Evolutionary conservation across 2,329 filamentous ascomycete species (phyloP), one percentile per base, ranked within the genome.

Genomic region (Hymenoscyphus infarciens): DNA sequence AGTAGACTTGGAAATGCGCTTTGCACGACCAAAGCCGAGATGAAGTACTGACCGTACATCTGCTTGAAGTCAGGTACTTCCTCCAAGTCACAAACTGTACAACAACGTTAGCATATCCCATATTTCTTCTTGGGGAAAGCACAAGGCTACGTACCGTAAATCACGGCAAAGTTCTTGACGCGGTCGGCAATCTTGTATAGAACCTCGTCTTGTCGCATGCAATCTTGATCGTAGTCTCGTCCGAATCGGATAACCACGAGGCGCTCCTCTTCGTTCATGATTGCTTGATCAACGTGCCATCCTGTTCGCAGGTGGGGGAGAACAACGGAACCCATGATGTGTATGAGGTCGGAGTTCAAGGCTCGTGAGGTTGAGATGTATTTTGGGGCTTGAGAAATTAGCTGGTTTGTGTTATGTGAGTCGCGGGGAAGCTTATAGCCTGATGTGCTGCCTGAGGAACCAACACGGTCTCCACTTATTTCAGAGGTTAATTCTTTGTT

Each of bases 251-350:
- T 97, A 52, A 97, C 88, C 13, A 97, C 92, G 1, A 97, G 86
- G 57, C 94, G 89, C 74, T 98, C 94, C 74, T 97, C 92, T 79
- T 98, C 93, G 53, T 74, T 77, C 74, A 91, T 87, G 74, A 97
- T 97, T 67, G 93, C 92, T 79, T 98, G 93, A 81, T 98, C 95
- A 74, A 99, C 95, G 77, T 99, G 95, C 95, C 94, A 99, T 76
- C 91, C 95, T 52, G 90, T 93, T 70, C 86, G 85, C 56, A 99
- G 84, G 77, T 98, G 94, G 55, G 94, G 94, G 60, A 99, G 87
- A 57, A 96, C 90, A 66, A 97, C 90, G 72, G 92, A 97, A 71
- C 92, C 92, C 72, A 74, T 74, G 45, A 53, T 59, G 57, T 19
- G 29, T 13, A 38, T 56, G 45, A 25, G 39, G 16, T n/a, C n/a